phyloP scores from a whole-genome alignment of 306 rosid genomes.

The Prunus salicina region DNA sequence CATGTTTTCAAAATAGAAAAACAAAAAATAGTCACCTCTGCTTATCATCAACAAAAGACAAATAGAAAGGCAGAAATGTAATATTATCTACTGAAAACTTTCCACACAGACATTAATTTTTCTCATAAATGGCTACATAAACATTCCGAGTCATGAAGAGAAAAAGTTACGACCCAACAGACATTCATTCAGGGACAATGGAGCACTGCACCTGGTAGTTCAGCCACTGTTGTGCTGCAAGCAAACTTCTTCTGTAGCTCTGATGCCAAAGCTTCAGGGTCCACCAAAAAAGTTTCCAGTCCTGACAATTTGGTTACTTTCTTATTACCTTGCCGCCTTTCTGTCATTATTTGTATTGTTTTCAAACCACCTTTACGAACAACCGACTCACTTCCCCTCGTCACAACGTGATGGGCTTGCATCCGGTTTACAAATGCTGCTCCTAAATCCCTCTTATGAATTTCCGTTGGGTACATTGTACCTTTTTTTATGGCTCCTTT shows the following conservation, averaged over 20 bases:
- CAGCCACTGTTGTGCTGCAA: constrained; percentile 83
- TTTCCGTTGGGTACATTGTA: constrained; percentile 74
- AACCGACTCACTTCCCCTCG: constrained; percentile 77
- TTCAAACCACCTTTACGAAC: constrained; percentile 86
- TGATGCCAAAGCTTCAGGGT: constrained; percentile 85
- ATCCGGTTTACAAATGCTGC: constrained; percentile 65
- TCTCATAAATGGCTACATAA: background rate
- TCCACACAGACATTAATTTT: background rate
- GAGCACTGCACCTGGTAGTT: constrained; percentile 67
- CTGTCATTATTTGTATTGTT: constrained; percentile 83
- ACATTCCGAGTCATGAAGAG: background rate
- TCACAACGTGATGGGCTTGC: constrained; percentile 88
- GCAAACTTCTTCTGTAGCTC: constrained; percentile 96
- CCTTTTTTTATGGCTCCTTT: constrained; percentile 91
- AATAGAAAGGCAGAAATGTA: background rate
- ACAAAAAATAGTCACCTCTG: background rate
- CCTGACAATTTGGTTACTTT: constrained; percentile 89
- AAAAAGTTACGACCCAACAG: background rate
- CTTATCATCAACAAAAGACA: background rate
- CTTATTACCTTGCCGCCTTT: constrained; percentile 89
- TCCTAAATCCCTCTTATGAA: constrained; percentile 84
- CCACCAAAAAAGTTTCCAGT: constrained; percentile 75
- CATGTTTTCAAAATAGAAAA: background rate
- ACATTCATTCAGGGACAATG: background rate
- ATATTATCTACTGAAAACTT: background rate